A percentile compares a stretch with the other conserved stretches of the same genome.
Evolutionary conservation across 139 green algal genomes (phyloP).

Genomic region (Auxenochlorella pyrenoidosa): DNA sequence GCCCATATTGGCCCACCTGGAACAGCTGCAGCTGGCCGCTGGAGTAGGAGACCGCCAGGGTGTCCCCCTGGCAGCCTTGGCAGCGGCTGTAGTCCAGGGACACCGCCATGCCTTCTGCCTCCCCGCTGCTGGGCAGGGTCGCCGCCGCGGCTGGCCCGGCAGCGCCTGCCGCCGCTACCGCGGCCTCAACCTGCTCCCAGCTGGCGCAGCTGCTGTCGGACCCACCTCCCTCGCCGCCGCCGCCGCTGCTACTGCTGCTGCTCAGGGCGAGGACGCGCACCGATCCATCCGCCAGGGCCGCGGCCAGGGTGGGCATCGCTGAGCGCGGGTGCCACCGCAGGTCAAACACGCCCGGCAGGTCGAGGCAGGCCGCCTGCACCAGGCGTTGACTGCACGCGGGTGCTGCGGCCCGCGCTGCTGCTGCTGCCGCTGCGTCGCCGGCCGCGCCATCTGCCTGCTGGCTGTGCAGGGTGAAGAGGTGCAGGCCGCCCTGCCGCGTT

Average conservation of each 20-base stretch:
- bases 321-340: constrained; percentile 36
- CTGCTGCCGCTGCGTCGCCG: background rate
- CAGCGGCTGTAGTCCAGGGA: constrained; percentile 20
- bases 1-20: background rate
- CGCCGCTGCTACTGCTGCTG: background rate
- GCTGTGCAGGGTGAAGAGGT: constrained; percentile 48
- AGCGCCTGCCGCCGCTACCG: background rate
- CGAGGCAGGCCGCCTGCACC: background rate
- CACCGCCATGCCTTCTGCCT: constrained; percentile 23
- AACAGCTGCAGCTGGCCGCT: constrained; percentile 27
- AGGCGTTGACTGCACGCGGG: background rate
- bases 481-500: constrained; percentile 54
- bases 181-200: background rate
- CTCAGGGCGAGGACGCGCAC: constrained; percentile 15
- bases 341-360: constrained; percentile 46
- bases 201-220: background rate
- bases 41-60: constrained; percentile 26
- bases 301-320: constrained; percentile 20
- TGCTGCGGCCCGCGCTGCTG: background rate
- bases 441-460: background rate
- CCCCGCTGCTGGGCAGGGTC: background rate
- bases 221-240: background rate
- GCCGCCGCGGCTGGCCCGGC: background rate
- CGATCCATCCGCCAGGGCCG: constrained; percentile 40
- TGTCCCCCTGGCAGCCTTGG: background rate